These are phyloP conservation scores for Craterostigma plantagineum DNA, from an alignment of 257 asterid genomes.

Conservation along the genomic window DNA sequence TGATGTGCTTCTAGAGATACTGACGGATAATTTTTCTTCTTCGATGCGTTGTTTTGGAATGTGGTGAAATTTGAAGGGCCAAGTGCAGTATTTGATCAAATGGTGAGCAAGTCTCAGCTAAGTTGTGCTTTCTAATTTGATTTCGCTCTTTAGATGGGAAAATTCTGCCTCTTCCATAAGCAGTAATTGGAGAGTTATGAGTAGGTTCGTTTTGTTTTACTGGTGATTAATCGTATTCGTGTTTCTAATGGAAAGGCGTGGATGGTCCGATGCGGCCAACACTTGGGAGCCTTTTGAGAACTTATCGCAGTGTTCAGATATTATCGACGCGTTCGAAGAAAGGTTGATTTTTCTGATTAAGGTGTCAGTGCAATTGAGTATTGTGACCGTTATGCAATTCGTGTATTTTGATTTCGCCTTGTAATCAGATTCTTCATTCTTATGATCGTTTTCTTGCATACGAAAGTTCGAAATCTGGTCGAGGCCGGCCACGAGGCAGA, in stretches of 20 bases:
- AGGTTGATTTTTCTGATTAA: conserved; percentile 27
- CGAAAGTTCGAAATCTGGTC: conserved; percentile 44
- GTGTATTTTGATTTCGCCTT: conserved; percentile 6
- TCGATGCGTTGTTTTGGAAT: conserved; percentile 14
- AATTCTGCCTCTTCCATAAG: background rate
- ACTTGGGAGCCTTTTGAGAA: conserved; percentile 91
- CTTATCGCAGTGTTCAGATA: conserved; percentile 41
- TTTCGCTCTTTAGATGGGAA: background rate
- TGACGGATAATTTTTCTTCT: conserved; percentile 3
- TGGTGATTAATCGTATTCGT: conserved; percentile 2
- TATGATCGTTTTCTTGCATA: conserved; percentile 7
- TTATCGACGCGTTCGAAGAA: conserved; percentile 66
- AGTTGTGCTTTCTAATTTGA: background rate
- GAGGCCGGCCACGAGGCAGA: conserved; percentile 42
- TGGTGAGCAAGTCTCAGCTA: conserved; percentile 31
- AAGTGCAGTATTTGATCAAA: conserved; percentile 70
- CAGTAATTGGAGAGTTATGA: background rate
- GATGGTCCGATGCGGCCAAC: conserved; percentile 76
- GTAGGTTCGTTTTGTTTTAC: background rate
- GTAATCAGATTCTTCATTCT: conserved; percentile 8
- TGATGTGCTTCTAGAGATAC: background rate
- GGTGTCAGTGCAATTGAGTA: background rate
- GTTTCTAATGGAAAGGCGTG: conserved; percentile 44
- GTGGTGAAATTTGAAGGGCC: conserved; percentile 42
- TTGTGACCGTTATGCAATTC: conserved; percentile 2